Conservation (phyloP, 345 rosid genomes). For the Eucalyptus tenuipes region DNA sequence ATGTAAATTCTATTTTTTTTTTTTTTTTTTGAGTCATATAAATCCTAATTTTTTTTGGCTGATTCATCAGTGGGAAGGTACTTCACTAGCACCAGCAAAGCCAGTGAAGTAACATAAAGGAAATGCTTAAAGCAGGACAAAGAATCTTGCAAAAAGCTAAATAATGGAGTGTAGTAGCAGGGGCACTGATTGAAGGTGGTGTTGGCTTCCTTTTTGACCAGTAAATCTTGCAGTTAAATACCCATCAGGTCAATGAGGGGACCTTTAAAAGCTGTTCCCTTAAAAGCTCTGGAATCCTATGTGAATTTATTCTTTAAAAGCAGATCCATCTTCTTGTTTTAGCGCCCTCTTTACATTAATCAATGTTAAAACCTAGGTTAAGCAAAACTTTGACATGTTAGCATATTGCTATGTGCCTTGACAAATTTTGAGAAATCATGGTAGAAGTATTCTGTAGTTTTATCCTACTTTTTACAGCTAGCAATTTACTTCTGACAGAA, state of each 20-base stretch:
- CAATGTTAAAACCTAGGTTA: not conserved
- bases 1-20: not conserved
- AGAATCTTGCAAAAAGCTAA: constrained; percentile 75
- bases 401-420: not conserved
- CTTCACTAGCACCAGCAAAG: constrained; percentile 60
- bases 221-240: not conserved
- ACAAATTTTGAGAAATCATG: not conserved
- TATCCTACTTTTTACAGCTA: not conserved
- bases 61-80: not conserved
- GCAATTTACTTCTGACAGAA: not conserved
- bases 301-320: constrained; percentile 9
- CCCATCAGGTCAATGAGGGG: constrained; percentile 37
- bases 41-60: not conserved
- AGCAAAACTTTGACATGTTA: not conserved
- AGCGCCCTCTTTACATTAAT: not conserved
- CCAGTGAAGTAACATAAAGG: constrained; percentile 55
- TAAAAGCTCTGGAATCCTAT: constrained; percentile 51
- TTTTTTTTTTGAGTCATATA: not conserved
- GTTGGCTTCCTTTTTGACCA: constrained; percentile 58
- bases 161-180: constrained; percentile 72
- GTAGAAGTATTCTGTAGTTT: not conserved
- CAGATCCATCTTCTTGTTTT: not conserved
- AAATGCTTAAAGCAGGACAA: constrained; percentile 37
- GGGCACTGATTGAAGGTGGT: constrained; percentile 39
- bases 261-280: constrained; percentile 23